Evolutionary conservation across 805 yeast species (phyloP).

Genomic region (Kurtzmaniella cleridarum): DNA sequence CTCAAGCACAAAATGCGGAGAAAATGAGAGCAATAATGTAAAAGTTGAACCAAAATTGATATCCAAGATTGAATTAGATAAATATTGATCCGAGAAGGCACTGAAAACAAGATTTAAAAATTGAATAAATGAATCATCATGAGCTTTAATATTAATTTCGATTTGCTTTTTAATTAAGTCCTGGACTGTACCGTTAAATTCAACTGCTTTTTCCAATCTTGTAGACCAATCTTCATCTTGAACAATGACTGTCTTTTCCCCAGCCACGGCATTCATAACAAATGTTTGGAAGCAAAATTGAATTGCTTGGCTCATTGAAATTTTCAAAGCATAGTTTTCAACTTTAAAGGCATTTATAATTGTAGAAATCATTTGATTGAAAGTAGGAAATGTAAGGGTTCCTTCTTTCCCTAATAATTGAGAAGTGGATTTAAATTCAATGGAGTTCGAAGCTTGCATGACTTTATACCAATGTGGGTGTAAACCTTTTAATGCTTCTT

Average conservation of each 20-base stretch:
- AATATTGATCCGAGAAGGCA: constrained; percentile 24
- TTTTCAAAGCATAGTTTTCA: constrained; percentile 19
- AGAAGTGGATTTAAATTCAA: constrained; percentile 37
- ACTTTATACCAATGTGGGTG: constrained; percentile 78
- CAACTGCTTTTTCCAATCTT: constrained; percentile 64
- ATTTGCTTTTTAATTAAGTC: constrained; percentile 17
- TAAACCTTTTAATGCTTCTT: constrained; percentile 75
- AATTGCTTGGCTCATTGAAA: constrained; percentile 38
- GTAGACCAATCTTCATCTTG: constrained; percentile 72
- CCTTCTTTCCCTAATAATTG: constrained; percentile 40
- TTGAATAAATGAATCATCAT: constrained; percentile 11
- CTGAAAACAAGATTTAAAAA: constrained; percentile 31
- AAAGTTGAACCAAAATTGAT: constrained; percentile 32
- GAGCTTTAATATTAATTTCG: constrained; percentile 10
- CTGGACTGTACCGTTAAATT: constrained; percentile 51
- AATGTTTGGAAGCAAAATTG: constrained; percentile 53
- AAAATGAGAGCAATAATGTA: constrained; percentile 24
- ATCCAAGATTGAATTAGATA: constrained; percentile 12
- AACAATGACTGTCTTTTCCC: constrained; percentile 48
- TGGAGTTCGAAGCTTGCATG: constrained; percentile 38
- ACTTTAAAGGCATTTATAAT: constrained; percentile 17
- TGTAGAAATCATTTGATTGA: constrained; percentile 31
- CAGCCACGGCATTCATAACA: constrained; percentile 59
- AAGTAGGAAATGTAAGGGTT: constrained; percentile 49
- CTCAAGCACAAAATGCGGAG: constrained; percentile 22